Evolutionary conservation across 2,329 filamentous ascomycete species (phyloP), one percentile per base, ranked within the genome.

Genomic region (Gremmenia infestans): DNA sequence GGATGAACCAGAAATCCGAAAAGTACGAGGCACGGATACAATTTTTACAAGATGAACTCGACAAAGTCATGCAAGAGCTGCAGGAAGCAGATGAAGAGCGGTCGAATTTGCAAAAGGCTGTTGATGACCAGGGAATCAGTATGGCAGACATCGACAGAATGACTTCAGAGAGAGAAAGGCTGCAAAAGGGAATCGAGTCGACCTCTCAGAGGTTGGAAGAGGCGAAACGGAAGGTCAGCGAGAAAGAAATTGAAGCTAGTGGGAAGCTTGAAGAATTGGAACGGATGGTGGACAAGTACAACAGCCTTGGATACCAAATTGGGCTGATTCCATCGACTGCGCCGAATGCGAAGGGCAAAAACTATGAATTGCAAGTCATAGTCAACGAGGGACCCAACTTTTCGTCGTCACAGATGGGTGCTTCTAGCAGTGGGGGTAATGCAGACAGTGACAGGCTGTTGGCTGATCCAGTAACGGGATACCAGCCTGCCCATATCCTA

Each of bases 141-240:
- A 95, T 97, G 74, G 89, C 94, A 74, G 94, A 99, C 80, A 97
- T 99, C 69, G 94, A 99, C 79, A 91, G 94, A 72, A 97, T 99
- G 93, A 96, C 91, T 65, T 87, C 89, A 37, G 94, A 99, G 72
- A 86, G 92, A 52, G 94, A 99, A 68, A 86, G 94, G 48, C 81
- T 99, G n/a, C 90, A 96, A 62, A 92, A 88, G 66, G 89, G 87
- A 43, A 87, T 96, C 46, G 91, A 96, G 65, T 82, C 86, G 2
- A 88, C 90, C 0, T 80, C 83, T 5, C 79, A 82, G 53, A 82
- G 90, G 52, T 78, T 97, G 0, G 92, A 97, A 55, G 94, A 97
- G 60, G 82, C 87, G 8, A 95, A 95, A 75, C 87, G 83, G 62
- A 87, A 84, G 63, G 88, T 94, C 1, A 81, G 86, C 17, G 91